A percentile compares a stretch with the other conserved stretches of the same genome.
These are phyloP conservation scores for Amanita pallidorosea DNA, from an alignment of 768 basidiomycete genomes.

Conservation along the genomic window DNA sequence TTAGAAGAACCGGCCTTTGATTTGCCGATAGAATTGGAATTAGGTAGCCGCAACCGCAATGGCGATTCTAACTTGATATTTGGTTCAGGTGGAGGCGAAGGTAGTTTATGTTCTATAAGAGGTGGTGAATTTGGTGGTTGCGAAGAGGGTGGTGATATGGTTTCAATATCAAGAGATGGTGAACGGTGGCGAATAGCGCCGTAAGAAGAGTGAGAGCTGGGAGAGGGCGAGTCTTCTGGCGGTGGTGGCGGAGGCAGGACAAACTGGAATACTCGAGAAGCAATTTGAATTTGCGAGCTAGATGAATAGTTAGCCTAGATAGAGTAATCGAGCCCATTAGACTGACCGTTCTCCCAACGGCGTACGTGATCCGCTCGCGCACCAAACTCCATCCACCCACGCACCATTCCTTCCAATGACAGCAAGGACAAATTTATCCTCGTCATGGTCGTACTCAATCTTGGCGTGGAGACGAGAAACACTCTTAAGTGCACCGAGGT, in stretches of 20 bases:
- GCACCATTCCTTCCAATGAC: constrained; percentile 97
- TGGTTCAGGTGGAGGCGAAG: constrained; percentile 22
- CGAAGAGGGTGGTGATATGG: constrained; percentile 74
- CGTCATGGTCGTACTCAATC: constrained; percentile 89
- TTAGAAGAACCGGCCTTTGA: constrained; percentile 21
- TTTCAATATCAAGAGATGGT: constrained; percentile 75
- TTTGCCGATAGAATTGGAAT: constrained; percentile 49
- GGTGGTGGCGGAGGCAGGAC: constrained; percentile 82
- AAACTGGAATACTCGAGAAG: constrained; percentile 94
- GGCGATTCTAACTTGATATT: constrained; percentile 13
- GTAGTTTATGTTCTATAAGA: constrained; percentile 26
- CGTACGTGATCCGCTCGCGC: constrained; percentile 78
- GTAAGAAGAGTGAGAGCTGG: constrained; percentile 65
- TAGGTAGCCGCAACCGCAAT: constrained; percentile 44
- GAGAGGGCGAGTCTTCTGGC: constrained; percentile 73
- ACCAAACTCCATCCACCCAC: constrained; percentile 98
- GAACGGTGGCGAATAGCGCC: constrained; percentile 46
- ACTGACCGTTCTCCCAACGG: constrained; percentile 72
- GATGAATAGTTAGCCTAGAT: constrained; percentile 7
- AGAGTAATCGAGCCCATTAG: constrained; percentile 3
- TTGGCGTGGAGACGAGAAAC: constrained; percentile 95
- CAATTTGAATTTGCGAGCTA: constrained; percentile 94
- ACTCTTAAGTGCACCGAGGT: constrained; percentile 93
- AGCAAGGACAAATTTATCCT: constrained; percentile 78
- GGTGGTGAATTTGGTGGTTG: constrained; percentile 67